Conservation (phyloP, 176 grass and related monocot species). For the Aegilops sharonensis region DNA sequence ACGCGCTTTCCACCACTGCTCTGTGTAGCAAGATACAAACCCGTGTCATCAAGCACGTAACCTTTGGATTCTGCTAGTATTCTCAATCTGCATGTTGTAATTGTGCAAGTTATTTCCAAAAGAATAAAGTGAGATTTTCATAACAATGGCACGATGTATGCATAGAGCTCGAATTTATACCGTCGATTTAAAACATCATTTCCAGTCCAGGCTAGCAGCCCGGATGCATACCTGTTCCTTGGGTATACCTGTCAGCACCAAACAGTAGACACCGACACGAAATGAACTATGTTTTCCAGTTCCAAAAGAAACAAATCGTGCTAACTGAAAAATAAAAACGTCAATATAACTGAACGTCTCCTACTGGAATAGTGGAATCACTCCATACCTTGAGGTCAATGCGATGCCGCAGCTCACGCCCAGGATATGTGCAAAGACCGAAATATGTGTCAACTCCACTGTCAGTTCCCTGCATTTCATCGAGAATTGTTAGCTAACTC, state of each 20-base stretch:
- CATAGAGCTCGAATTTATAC: slow-evolving; percentile 34
- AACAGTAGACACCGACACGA: background rate
- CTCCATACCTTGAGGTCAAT: slow-evolving; percentile 86
- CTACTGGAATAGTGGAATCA: background rate
- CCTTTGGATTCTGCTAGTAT: slow-evolving; percentile 89
- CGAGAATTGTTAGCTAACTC: background rate
- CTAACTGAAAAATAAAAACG: background rate
- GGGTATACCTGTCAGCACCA: slow-evolving; percentile 66
- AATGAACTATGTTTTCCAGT: background rate
- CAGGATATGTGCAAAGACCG: slow-evolving; percentile 95
- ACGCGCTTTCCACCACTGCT: slow-evolving; percentile 65
- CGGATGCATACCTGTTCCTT: slow-evolving; percentile 77
- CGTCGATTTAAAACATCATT: slow-evolving; percentile 94
- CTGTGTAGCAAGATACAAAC: slow-evolving; percentile 70
- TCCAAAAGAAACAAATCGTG: slow-evolving; percentile 10
- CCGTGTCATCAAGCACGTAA: slow-evolving; percentile 78
- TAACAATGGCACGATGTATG: background rate
- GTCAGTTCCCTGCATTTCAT: slow-evolving; percentile 73
- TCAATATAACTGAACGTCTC: background rate
- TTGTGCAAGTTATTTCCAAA: background rate
- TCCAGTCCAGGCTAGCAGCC: slow-evolving; percentile 87
- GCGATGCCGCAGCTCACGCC: slow-evolving; percentile 65
- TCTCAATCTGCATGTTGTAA: slow-evolving; percentile 58
- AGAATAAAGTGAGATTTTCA: background rate
- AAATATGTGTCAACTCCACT: slow-evolving; percentile 90